Base-by-base conservation (phyloP, 441 rosid species). In the Brassica hybrid region DNA sequence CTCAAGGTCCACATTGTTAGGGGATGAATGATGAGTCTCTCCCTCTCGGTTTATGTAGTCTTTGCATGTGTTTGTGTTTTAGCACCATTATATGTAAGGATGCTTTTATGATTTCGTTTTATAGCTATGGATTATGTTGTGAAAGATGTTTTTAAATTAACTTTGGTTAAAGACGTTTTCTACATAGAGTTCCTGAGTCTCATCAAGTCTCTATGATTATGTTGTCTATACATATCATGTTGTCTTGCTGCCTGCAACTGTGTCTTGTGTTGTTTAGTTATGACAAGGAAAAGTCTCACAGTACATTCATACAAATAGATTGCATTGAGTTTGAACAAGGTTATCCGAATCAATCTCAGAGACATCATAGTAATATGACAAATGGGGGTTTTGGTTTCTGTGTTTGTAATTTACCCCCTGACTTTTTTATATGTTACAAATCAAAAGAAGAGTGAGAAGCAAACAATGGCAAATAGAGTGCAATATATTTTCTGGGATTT, bases 341-440 rank as follows among this genome's bases (percentile, higher is more conserved):
- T 60, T 13, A 3, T 43, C 43, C 17, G 17, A 67, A 67, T 60
- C 54, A 48, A 23, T 65, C 18, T 43, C 60, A 45, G 36, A 77
- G 41, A 72, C 30, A 59, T 61, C 30, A 8, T 6, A 14, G 67
- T 74, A 69, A 7, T 25, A 62, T 74, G 8, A 62, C 41, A 73
- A 52, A 73, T 38, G 65, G 52, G 58, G 58, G 60, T 62, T 54
- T 69, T 43, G 67, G 74, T 73, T 72, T 72, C 34, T 72, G 50
- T 73, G 32, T 60, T 52, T 50, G 77, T 63, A 67, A 25, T 67
- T 41, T 48, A 52, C n/a, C 74, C 77, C 81, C 54, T 16, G 21
- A 1, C 41, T 50, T 12, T 27, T 27, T 27, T 73, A 25, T 68
- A 74, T 67, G 75, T 63, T 74, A 79, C 82, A 78, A 52, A 67